Percentiles rank a stretch among this genome's conserved stretches.
phyloP scores from a whole-genome alignment of 179 eudicot genomes.

The Sideroxylon spinosum region DNA sequence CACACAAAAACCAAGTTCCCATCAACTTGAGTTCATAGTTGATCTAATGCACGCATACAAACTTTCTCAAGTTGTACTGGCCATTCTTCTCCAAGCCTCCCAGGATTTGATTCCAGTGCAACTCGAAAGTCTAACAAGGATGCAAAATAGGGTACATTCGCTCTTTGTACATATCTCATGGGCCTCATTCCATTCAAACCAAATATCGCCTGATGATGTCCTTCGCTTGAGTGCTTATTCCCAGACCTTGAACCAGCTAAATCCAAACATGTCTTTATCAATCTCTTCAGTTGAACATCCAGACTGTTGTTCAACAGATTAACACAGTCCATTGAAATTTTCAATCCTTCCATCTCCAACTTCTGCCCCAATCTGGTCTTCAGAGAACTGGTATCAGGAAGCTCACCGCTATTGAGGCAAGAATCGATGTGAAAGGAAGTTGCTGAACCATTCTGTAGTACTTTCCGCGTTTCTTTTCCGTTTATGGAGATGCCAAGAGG shows the following conservation, averaged over 20 bases:
- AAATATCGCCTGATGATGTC: conserved; percentile 10
- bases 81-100: conserved; percentile 65
- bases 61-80: conserved; percentile 59
- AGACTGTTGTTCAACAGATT: conserved; percentile 58
- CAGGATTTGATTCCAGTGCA: conserved; percentile 60
- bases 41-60: conserved; percentile 34
- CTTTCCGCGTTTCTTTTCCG: conserved; percentile 48
- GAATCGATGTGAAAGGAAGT: conserved; percentile 23
- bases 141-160: conserved; percentile 19
- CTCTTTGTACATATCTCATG: conserved; percentile 25
- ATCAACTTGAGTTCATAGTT: conserved; percentile 16
- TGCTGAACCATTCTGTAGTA: conserved; percentile 25
- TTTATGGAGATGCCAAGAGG: conserved; percentile 60
- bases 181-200: conserved; percentile 34
- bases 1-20: conserved; percentile 13
- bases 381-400: conserved; percentile 49
- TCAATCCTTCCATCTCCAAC: conserved; percentile 50
- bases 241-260: conserved; percentile 39
- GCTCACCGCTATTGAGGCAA: conserved; percentile 42
- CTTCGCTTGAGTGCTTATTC: conserved; percentile 24
- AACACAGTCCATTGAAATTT: conserved; percentile 46
- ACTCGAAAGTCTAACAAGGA: conserved; percentile 56
- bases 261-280: conserved; percentile 50
- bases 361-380: conserved; percentile 46
- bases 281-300: conserved; percentile 50